phyloP scores from a whole-genome alignment of 495 filamentous ascomycete genomes.

The Halenospora varia region DNA sequence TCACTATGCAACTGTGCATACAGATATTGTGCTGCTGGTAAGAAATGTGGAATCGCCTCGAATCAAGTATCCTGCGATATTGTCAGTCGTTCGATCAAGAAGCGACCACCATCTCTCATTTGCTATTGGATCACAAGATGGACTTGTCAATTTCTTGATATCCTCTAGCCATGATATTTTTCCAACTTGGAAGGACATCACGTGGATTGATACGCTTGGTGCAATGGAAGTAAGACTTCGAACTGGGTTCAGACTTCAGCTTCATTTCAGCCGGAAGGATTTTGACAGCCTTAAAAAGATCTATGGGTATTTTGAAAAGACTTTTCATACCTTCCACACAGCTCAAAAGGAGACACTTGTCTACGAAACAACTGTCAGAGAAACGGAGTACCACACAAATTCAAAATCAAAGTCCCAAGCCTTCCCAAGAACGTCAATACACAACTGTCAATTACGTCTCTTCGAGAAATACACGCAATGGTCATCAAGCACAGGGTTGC shows the following conservation, averaged over 20 bases:
- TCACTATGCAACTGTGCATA: slow-evolving; percentile 68
- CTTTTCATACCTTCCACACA: slow-evolving; percentile 62
- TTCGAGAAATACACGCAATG: slow-evolving; percentile 62
- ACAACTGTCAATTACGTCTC: slow-evolving; percentile 59
- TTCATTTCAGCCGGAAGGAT: slow-evolving; percentile 65
- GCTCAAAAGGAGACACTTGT: slow-evolving; percentile 59
- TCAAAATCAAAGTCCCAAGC: background rate
- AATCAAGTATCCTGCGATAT: slow-evolving; percentile 61
- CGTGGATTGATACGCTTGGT: slow-evolving; percentile 61
- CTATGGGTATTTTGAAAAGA: slow-evolving; percentile 70
- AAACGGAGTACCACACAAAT: slow-evolving; percentile 66
- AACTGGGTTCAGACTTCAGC: slow-evolving; percentile 59
- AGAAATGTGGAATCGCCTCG: slow-evolving; percentile 55
- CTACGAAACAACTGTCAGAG: slow-evolving; percentile 57
- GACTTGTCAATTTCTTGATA: slow-evolving; percentile 65
- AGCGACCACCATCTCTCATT: slow-evolving; percentile 61
- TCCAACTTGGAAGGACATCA: slow-evolving; percentile 70
- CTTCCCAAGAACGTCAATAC: slow-evolving; percentile 37
- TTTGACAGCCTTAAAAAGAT: slow-evolving; percentile 74
- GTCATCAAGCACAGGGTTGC: slow-evolving; percentile 59
- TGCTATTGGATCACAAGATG: slow-evolving; percentile 69
- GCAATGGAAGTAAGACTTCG: slow-evolving; percentile 61
- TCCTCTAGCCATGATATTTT: slow-evolving; percentile 59
- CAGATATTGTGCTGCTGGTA: slow-evolving; percentile 62
- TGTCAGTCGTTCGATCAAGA: slow-evolving; percentile 67